Conservation (phyloP, 192 early-diverging fungal species). For the Podila minutissima region DNA sequence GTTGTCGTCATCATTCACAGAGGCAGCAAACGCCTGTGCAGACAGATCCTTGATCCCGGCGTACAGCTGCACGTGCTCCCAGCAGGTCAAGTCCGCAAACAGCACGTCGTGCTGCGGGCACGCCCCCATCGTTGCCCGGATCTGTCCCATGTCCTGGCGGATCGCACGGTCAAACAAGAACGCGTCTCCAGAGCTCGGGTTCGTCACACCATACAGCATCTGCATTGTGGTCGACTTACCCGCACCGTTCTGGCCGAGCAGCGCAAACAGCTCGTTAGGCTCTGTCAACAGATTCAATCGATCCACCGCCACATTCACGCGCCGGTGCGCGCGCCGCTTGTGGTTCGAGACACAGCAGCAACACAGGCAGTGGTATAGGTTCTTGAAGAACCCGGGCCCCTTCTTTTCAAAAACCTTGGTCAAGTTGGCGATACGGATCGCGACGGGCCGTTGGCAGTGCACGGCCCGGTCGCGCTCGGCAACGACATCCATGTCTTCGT, state of each 20-base stretch:
- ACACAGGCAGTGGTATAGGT: conserved; percentile 14
- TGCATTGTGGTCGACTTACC: conserved; percentile 82
- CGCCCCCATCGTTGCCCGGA: conserved; percentile 76
- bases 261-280: conserved; percentile 63
- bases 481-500: conserved; percentile 57
- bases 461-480: conserved; percentile 57
- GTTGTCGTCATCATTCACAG: neutral
- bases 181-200: conserved; percentile 70
- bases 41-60: conserved; percentile 79
- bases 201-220: conserved; percentile 77
- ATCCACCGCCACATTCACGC: conserved; percentile 60
- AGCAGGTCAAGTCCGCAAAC: conserved; percentile 78
- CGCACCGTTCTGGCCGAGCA: conserved; percentile 81
- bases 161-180: conserved; percentile 68
- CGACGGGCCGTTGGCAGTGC: conserved; percentile 47
- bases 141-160: conserved; percentile 62
- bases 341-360: conserved; percentile 20
- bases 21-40: conserved; percentile 17
- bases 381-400: conserved; percentile 39
- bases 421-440: conserved; percentile 64
- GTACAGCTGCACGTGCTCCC: conserved; percentile 81
- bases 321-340: conserved; percentile 19
- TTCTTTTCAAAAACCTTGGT: conserved; percentile 58
- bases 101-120: conserved; percentile 84
- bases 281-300: conserved; percentile 55